Evolutionary conservation across 441 rosid species (phyloP).

Genomic region (Dalechampia spathulata): DNA sequence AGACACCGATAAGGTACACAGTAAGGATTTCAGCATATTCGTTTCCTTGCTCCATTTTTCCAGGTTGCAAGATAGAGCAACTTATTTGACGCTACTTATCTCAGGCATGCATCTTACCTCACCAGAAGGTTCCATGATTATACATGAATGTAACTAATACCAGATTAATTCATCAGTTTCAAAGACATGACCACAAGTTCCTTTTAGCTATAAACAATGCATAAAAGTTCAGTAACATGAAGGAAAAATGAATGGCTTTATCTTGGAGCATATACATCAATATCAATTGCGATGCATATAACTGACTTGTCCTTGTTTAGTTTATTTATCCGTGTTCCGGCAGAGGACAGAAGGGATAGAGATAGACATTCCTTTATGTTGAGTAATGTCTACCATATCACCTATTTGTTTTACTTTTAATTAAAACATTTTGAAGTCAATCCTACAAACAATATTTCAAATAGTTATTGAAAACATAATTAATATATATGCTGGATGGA

Average conservation of each 20-base stretch:
- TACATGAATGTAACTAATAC: background rate
- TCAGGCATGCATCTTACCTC: background rate
- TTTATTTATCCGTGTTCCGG: background rate
- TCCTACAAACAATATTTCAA: background rate
- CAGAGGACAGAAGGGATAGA: background rate
- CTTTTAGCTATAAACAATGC: background rate
- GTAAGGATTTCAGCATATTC: too few species aligned
- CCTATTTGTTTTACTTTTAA: background rate
- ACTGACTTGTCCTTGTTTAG: background rate
- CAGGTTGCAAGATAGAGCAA: too few species aligned
- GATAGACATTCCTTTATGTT: background rate
- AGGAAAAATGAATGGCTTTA: background rate
- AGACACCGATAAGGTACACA: conserved; percentile 37
- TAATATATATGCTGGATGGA: background rate
- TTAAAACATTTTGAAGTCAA: background rate
- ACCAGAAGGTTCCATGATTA: background rate
- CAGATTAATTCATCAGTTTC: background rate
- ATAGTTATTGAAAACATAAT: background rate
- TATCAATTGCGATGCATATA: background rate
- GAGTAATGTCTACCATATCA: background rate
- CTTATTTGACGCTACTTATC: background rate
- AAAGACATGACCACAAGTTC: background rate
- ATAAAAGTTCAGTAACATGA: background rate
- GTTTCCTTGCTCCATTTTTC: too few species aligned
- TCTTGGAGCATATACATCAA: background rate